A percentile compares a stretch with the other conserved stretches of the same genome.
Conservation (phyloP, 2,329 filamentous ascomycete species). For the Alternaria sp. region DNA sequence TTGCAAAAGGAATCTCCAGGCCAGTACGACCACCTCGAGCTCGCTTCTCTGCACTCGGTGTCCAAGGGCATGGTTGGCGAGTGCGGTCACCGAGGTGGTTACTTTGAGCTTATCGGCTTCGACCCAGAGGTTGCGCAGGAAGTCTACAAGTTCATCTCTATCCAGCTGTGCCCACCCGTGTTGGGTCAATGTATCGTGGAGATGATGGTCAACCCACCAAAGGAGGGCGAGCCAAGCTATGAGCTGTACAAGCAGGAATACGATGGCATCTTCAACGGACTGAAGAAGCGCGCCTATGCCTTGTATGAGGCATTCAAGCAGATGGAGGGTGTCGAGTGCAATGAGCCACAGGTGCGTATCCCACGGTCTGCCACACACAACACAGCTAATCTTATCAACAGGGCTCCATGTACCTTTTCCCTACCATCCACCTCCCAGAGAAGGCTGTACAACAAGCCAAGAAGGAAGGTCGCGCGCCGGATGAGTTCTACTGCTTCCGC, state of each 20-base stretch:
- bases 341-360: conserved; percentile 71
- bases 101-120: conserved; percentile 95
- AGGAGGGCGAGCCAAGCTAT: conserved; percentile 82
- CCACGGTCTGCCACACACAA: conserved; percentile 4
- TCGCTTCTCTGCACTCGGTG: conserved; percentile 90
- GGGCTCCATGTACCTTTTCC: conserved; percentile 99
- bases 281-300: conserved; percentile 81
- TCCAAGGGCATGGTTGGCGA: conserved; percentile 99
- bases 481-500: conserved; percentile 94
- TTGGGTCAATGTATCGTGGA: conserved; percentile 96
- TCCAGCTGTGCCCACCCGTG: conserved; percentile 95
- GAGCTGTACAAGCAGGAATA: conserved; percentile 88
- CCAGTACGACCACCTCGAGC: conserved; percentile 84
- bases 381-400: conserved; percentile 2
- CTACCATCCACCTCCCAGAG: conserved; percentile 81
- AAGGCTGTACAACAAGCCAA: conserved; percentile 81
- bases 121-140: conserved; percentile 84
- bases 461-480: conserved; percentile 75
- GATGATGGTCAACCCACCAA: conserved; percentile 96
- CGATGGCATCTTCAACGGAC: conserved; percentile 78
- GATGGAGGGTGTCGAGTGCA: conserved; percentile 97
- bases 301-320: conserved; percentile 88
- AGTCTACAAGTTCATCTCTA: conserved; percentile 99
- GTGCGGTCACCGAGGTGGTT: conserved; percentile 96
- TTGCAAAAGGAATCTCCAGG: conserved; percentile 75